These are phyloP conservation scores for Pichia gijzeniarum DNA, from an alignment of 805 yeast genomes.

Conservation along the genomic window DNA sequence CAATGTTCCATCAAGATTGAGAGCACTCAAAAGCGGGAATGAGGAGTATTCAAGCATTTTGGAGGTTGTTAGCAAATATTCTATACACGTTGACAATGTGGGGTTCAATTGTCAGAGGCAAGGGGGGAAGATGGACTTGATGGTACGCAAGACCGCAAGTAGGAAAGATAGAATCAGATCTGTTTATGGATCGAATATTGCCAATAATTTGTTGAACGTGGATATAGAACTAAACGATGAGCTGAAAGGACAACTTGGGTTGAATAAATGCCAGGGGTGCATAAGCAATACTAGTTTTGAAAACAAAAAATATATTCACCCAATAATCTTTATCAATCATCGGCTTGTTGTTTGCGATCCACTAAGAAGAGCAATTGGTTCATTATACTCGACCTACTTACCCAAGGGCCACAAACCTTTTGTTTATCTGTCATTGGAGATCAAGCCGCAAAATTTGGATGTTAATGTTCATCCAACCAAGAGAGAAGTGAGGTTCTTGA, in stretches of 20 bases:
- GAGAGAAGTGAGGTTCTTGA: constrained; percentile 77
- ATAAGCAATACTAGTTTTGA: constrained; percentile 67
- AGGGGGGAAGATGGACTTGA: constrained; percentile 49
- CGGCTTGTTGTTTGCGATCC: constrained; percentile 83
- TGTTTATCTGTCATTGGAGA: constrained; percentile 62
- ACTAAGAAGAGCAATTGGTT: constrained; percentile 56
- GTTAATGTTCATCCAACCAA: constrained; percentile 97
- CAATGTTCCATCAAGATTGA: constrained; percentile 73
- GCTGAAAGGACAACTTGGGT: constrained; percentile 35
- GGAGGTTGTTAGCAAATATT: constrained; percentile 78
- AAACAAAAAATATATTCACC: constrained; percentile 57
- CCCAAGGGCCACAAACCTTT: constrained; percentile 80
- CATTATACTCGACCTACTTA: constrained; percentile 55
- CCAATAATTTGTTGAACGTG: constrained; percentile 54
- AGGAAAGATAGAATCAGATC: constrained; percentile 64
- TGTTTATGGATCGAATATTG: constrained; percentile 65
- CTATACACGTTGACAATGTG: constrained; percentile 62
- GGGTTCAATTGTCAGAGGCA: constrained; percentile 75
- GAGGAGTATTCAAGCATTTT: constrained; percentile 76
- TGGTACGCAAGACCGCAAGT: constrained; percentile 44
- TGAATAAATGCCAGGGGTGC: constrained; percentile 48
- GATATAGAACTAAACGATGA: constrained; percentile 29
- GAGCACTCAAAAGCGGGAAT: constrained; percentile 54
- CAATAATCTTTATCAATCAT: constrained; percentile 79
- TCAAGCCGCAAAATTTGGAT: constrained; percentile 68